Evolutionary conservation across 805 yeast genomes (phyloP), one percentile per base, ranked within the genome.

Genomic region (Spencermartinsiella europaea): DNA sequence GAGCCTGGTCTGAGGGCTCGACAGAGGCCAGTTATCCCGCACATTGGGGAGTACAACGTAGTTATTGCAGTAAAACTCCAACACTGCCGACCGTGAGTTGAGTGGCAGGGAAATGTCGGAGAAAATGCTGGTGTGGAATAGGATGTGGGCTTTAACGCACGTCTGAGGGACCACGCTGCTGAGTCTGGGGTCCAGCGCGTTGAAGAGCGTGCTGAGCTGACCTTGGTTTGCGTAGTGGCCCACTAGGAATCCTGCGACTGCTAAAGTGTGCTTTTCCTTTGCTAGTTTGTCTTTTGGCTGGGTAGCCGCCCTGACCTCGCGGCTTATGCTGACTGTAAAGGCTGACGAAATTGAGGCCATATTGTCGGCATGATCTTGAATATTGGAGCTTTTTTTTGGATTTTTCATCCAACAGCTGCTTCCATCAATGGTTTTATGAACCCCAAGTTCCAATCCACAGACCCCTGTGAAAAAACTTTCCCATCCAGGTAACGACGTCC

Each of bases 141-240:
- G 28, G 19, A 42, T 33, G 35, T 52, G 56, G n/a, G 54, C 56
- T 36, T 50, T 50, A 35, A 52, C 15, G 7, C 47, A 45, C 5
- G 46, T 21, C 14, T 25, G 8, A 38, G 42, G 34, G 20, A 27
- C 36, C 21, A 21, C 14, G 20, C 35, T 20, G 36, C 33, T 10
- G 20, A 50, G 46, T 15, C 46, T 41, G 34, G 42, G 45, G 5
- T 45, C 35, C 33, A 52, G 46, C 19, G 25, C 27, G 10, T 43
- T 27, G 22, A 49, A 48, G 17, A 52, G 41, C 16, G n/a, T 20
- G 15, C 16, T 37, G 16, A 52, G 40, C 17, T 33, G 21, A 14
- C 28, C 44, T 5, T 22, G 20, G 16, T 46, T 36, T 10, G 20
- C 17, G 41, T 47, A 33, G 33, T 52, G 27, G 8, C 43, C 38